These are phyloP conservation scores for Gossypium herbaceum DNA, from an alignment of 345 rosid species.

Conservation along the genomic window DNA sequence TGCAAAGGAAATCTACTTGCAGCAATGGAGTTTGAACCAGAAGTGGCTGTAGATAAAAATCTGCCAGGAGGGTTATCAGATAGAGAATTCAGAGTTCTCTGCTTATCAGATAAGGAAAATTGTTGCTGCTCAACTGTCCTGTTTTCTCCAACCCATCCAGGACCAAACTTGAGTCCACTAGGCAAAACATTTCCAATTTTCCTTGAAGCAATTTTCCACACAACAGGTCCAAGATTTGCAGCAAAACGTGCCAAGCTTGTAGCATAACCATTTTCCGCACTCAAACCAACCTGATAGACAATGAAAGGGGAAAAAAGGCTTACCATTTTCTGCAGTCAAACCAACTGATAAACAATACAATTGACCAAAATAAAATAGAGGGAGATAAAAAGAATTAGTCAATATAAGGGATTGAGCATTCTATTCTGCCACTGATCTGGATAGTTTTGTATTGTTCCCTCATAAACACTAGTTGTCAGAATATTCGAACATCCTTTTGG, in stretches of 20 bases:
- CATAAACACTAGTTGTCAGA: not conserved
- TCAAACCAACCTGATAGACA: constrained; percentile 22
- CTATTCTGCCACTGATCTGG: not conserved
- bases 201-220: constrained; percentile 67
- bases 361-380: not conserved
- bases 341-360: not conserved
- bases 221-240: constrained; percentile 76
- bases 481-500: not conserved
- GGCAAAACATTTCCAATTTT: constrained; percentile 64
- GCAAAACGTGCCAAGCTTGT: constrained; percentile 87
- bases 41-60: constrained; percentile 32
- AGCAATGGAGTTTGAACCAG: constrained; percentile 31
- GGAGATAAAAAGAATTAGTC: not conserved
- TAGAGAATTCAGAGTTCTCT: not conserved
- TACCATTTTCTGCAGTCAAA: not conserved
- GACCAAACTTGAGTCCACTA: constrained; percentile 51
- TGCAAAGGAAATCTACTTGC: constrained; percentile 34
- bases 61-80: constrained; percentile 40
- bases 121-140: not conserved
- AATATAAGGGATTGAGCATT: not conserved
- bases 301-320: not conserved
- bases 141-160: constrained; percentile 82
- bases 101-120: not conserved
- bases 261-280: constrained; percentile 69
- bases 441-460: not conserved